Evolutionary conservation across 345 rosid species (phyloP).

Genomic region (Bruguiera sexangula): DNA sequence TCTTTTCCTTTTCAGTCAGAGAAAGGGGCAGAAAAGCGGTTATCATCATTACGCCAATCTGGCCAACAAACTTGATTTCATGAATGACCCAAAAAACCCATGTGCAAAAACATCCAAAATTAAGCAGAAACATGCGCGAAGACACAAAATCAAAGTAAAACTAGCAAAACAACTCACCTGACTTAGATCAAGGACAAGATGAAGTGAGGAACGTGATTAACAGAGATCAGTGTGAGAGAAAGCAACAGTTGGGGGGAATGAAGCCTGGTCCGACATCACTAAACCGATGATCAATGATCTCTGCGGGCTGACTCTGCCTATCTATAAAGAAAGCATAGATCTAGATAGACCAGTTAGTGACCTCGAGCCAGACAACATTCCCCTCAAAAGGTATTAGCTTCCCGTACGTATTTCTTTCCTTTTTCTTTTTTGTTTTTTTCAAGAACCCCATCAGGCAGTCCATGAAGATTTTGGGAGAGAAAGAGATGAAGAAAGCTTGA

Average conservation of each 20-base stretch:
- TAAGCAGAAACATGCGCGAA: conserved; percentile 1
- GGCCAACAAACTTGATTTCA: conserved; percentile 22
- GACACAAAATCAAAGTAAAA: background rate
- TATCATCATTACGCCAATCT: conserved; percentile 70
- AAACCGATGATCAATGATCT: conserved; percentile 2
- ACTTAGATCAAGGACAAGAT: background rate
- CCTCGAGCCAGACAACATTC: conserved; percentile 98
- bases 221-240: conserved; percentile 12
- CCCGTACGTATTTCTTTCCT: conserved; percentile 8
- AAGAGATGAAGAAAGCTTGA: background rate
- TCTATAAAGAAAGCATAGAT: background rate
- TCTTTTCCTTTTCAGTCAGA: conserved; percentile 37
- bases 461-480: background rate
- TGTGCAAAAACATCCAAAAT: no score
- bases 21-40: conserved; percentile 19
- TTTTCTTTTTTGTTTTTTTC: background rate
- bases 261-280: conserved; percentile 94
- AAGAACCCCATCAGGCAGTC: no score
- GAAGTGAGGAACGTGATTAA: background rate
- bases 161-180: background rate
- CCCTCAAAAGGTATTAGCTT: conserved; percentile 69
- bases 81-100: conserved; percentile 4
- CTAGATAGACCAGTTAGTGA: conserved; percentile 26
- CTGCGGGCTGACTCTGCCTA: background rate
- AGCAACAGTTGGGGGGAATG: conserved; percentile 80